These are phyloP conservation scores for Eutrema yunnanense DNA, from an alignment of 345 rosid genomes.

Conservation along the genomic window DNA sequence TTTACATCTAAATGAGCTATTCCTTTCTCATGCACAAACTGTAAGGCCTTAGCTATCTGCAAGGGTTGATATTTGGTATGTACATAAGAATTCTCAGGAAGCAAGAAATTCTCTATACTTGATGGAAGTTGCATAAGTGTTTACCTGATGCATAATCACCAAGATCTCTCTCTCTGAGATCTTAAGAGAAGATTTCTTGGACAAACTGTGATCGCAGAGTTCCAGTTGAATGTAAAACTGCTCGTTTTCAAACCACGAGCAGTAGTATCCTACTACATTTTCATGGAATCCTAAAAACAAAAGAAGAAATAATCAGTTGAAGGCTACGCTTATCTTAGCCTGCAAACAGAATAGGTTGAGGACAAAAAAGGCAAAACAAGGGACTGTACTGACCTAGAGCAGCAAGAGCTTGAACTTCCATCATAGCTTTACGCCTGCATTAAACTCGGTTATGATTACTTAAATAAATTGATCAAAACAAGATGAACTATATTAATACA, in stretches of 20 bases:
- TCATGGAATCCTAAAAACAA: constrained; percentile 62
- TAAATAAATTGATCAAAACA: neutral
- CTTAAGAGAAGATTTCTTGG: constrained; percentile 37
- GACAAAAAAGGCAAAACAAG: neutral
- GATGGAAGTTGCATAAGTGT: neutral
- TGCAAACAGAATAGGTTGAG: neutral
- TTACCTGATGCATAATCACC: constrained; percentile 68
- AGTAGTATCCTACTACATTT: constrained; percentile 74
- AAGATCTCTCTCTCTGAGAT: constrained; percentile 55
- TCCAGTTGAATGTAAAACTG: constrained; percentile 96
- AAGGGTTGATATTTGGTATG: neutral
- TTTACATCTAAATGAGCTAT: constrained; percentile 94
- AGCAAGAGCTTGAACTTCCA: constrained; percentile 99
- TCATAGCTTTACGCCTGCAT: constrained; percentile 86
- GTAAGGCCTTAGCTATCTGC: constrained; percentile 88
- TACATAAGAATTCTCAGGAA: neutral
- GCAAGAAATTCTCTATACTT: neutral
- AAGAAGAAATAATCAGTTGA: constrained; percentile 4
- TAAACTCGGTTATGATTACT: neutral
- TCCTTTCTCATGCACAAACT: constrained; percentile 69
- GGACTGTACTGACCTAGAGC: constrained; percentile 62
- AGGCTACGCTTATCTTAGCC: neutral
- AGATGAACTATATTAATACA: neutral
- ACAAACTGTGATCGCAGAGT: constrained; percentile 83
- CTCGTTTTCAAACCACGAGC: constrained; percentile 94